Conservation (phyloP, 2,329 filamentous ascomycete genomes). For the Apiospora pterosperma region DNA sequence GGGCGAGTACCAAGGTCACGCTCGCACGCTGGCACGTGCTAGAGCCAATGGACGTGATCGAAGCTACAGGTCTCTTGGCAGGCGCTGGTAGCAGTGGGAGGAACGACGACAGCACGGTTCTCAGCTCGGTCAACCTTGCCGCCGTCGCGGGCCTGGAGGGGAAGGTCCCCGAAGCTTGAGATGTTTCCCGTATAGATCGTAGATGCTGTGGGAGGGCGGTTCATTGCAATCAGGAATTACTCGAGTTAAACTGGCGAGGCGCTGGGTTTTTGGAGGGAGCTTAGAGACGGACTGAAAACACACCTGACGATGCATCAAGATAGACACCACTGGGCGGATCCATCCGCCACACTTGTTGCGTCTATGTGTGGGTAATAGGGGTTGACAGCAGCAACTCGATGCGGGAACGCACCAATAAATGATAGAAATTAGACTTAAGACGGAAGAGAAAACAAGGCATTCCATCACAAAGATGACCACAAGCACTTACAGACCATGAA, state of each 20-base stretch:
- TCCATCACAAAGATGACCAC: background rate
- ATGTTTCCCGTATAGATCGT: background rate
- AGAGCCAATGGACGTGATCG: conserved; percentile 85
- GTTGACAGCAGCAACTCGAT: background rate
- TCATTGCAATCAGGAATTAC: background rate
- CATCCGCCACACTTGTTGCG: background rate
- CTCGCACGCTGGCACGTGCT: conserved; percentile 86
- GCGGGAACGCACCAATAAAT: background rate
- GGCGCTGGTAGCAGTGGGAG: conserved; percentile 37
- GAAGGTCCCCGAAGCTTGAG: conserved; percentile 37
- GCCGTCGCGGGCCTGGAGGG: conserved; percentile 53
- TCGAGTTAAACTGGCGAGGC: background rate
- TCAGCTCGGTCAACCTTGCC: conserved; percentile 54
- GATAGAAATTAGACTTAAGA: background rate
- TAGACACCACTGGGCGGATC: background rate
- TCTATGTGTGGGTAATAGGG: background rate
- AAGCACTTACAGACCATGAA: background rate
- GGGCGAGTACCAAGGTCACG: conserved; percentile 87
- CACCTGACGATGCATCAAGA: background rate
- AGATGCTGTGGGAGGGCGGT: background rate
- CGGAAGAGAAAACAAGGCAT: background rate
- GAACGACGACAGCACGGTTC: conserved; percentile 28
- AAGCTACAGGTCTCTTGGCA: conserved; percentile 55
- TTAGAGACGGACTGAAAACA: background rate
- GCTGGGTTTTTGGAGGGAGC: background rate